Base-by-base conservation (phyloP, 2,329 filamentous ascomycete genomes). In the Phialophora macrospora region DNA sequence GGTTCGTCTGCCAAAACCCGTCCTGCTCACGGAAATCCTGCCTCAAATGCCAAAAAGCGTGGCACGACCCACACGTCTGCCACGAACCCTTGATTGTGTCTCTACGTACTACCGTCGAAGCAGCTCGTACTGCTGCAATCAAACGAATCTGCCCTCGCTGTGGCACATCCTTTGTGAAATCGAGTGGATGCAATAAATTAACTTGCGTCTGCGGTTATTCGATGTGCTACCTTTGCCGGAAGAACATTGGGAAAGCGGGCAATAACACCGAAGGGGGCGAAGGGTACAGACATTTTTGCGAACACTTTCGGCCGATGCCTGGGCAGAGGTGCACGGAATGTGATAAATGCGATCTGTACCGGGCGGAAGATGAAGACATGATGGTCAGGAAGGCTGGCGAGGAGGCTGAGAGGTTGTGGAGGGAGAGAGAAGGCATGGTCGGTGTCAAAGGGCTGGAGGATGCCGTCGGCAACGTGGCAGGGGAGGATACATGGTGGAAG, bases 171-270 rank as follows among this genome's bases (percentile, higher is more conserved):
- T 98, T 98, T 76, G 91, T 99, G 79, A 98, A 98, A 77, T 90
- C 88, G 6, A 88, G 89, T 28, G 95, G 95, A 73, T 99, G 95
- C 84, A 99, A 99, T 82, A 98, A 98, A 80, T 84, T 99, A 48
- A 94, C 92, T 5, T 98, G 95, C 75, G 88, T 93, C 17, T 99
- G 95, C 78, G 95, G 95, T 8, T 98, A 98, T 79, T 90, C 91
- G 72, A 98, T 98, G 94, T 99, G 95, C 77, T 99, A 99, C 75
- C 87, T 98, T 55, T 99, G 95, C 77, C 91, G 95, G 48, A 89
- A 89, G 71, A 72, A 72, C 62, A 72, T 72, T 46, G 71, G 71
- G 54, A 71, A 71, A 54, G 64, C 68, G 3, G 71, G 70, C 14
- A 52, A 60, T 11, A 67, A 69, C 48, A 32, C 51, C 3, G 71